Evolutionary conservation across 164 flowering plant genomes (phyloP).

Genomic region (Stephania cephalantha): DNA sequence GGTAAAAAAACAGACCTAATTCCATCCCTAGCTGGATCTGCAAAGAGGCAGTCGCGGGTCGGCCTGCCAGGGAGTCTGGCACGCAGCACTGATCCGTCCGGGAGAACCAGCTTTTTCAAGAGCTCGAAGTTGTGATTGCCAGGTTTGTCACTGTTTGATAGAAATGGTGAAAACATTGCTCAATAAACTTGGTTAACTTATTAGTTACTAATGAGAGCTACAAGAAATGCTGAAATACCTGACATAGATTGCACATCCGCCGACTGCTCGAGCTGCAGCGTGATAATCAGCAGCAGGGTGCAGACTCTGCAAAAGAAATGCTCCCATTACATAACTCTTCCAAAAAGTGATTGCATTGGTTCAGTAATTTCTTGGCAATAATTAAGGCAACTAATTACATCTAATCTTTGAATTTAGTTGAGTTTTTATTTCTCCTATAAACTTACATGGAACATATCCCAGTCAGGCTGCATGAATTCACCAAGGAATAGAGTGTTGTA

Average conservation of each 20-base stretch:
- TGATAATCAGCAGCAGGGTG: constrained; percentile 97
- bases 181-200: background rate
- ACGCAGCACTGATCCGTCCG: constrained; percentile 98
- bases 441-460: constrained; percentile 99
- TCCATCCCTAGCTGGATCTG: constrained; percentile 94
- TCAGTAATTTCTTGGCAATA: background rate
- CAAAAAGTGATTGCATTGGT: background rate
- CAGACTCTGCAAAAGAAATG: constrained; percentile 54
- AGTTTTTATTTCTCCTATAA: background rate
- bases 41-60: constrained; percentile 77
- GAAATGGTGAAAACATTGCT: background rate
- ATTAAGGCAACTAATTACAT: background rate
- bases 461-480: constrained; percentile 96
- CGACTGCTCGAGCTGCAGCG: constrained; percentile 92
- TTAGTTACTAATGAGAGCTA: background rate
- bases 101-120: constrained; percentile 78
- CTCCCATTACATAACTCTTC: background rate
- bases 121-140: constrained; percentile 78
- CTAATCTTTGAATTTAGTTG: background rate
- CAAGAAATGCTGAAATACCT: constrained; percentile 38
- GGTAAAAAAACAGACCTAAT: constrained; percentile 38
- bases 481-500: constrained; percentile 91
- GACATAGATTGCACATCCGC: constrained; percentile 94
- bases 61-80: constrained; percentile 92
- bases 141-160: constrained; percentile 50